Evolutionary conservation across 345 rosid genomes (phyloP).

Genomic region (Dipteronia sinensis): DNA sequence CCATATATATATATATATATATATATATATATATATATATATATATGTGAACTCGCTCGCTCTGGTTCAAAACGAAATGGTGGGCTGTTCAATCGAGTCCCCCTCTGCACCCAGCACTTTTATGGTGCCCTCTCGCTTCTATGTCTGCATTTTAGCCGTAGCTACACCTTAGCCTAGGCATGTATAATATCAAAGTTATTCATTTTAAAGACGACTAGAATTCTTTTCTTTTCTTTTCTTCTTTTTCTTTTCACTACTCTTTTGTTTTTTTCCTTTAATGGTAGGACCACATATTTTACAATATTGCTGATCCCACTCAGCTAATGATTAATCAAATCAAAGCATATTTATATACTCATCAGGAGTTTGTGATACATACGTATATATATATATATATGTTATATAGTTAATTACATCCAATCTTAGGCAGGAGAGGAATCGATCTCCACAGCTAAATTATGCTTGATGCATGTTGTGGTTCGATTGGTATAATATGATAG

Average conservation of each 20-base stretch:
- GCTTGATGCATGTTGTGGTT: slow-evolving; percentile 18
- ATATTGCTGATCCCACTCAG: slow-evolving; percentile 16
- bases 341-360: slow-evolving; percentile 3
- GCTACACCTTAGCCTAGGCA: slow-evolving; percentile 25
- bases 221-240: neutral
- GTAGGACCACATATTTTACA: slow-evolving; percentile 29
- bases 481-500: slow-evolving; percentile 1
- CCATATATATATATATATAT: neutral
- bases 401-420: neutral
- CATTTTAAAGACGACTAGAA: neutral
- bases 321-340: slow-evolving; percentile 36
- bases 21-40: too few species aligned
- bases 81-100: slow-evolving; percentile 39
- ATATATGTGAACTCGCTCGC: too few species aligned
- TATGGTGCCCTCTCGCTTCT: slow-evolving; percentile 28
- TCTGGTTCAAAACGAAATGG: slow-evolving; percentile 18
- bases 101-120: slow-evolving; percentile 41
- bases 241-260: slow-evolving; percentile 1
- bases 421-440: slow-evolving; percentile 13
- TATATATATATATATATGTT: neutral
- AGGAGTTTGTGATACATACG: neutral
- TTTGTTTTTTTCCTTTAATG: slow-evolving; percentile 25
- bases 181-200: neutral
- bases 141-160: slow-evolving; percentile 27
- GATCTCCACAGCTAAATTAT: slow-evolving; percentile 2